Evolutionary conservation across 2,329 filamentous ascomycete species (phyloP).

Genomic region (Ceratocystis alfenasii): DNA sequence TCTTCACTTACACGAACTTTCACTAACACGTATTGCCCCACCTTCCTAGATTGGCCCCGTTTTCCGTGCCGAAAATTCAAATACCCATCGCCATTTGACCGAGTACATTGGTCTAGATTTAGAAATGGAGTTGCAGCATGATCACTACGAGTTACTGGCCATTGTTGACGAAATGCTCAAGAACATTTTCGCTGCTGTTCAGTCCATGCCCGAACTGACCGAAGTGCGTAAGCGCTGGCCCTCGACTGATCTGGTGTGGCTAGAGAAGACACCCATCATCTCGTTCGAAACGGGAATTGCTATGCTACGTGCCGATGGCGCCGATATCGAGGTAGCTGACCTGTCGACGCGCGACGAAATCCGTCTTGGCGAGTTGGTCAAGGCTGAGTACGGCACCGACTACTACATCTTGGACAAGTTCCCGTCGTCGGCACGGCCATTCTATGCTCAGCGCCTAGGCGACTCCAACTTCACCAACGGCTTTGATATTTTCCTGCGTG

Average conservation of each 20-base stretch:
- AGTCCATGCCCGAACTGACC: constrained; percentile 54
- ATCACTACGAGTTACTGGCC: constrained; percentile 78
- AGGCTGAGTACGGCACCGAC: constrained; percentile 75
- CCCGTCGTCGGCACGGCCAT: constrained; percentile 69
- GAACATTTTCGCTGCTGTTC: constrained; percentile 43
- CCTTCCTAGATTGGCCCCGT: constrained; percentile 55
- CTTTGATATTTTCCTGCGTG: constrained; percentile 88
- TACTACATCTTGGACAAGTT: constrained; percentile 95
- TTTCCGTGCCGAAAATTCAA: constrained; percentile 90
- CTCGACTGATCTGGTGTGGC: constrained; percentile 73
- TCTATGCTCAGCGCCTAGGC: constrained; percentile 79
- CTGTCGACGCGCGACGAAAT: constrained; percentile 79
- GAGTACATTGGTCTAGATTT: constrained; percentile 89
- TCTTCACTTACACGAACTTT: not conserved
- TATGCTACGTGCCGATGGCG: constrained; percentile 71
- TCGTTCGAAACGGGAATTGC: constrained; percentile 67
- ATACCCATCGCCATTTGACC: constrained; percentile 86
- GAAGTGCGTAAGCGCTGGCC: constrained; percentile 74
- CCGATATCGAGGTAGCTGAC: constrained; percentile 61
- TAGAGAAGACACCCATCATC: constrained; percentile 73
- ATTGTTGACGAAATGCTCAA: constrained; percentile 73
- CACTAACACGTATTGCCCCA: not conserved
- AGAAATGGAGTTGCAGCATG: constrained; percentile 80
- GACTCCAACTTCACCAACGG: constrained; percentile 71
- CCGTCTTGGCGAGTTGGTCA: constrained; percentile 69